Percentiles rank a stretch among this genome's conserved stretches.
Conservation (phyloP, 2,329 filamentous ascomycete species). For the Aureobasidium sp. region DNA sequence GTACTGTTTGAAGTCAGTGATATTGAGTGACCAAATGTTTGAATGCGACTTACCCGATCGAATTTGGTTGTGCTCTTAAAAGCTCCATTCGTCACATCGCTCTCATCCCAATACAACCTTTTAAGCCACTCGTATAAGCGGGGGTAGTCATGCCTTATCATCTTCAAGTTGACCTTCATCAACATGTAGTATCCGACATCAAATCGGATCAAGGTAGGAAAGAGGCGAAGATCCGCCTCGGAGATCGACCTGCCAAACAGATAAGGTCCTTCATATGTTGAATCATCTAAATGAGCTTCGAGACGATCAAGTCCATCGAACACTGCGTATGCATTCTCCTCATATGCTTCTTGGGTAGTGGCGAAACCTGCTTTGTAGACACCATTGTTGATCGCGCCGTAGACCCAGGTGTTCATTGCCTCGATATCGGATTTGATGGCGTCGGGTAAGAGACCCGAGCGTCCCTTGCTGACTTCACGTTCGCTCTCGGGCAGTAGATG, state of each 20-base stretch:
- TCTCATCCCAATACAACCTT: constrained; percentile 53
- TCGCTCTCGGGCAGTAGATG: constrained; percentile 54
- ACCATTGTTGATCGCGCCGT: constrained; percentile 65
- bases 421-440: constrained; percentile 76
- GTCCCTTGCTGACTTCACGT: constrained; percentile 57
- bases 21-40: background rate
- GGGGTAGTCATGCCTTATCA: constrained; percentile 68
- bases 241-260: constrained; percentile 81
- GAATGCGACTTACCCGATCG: constrained; percentile 42
- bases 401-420: constrained; percentile 82
- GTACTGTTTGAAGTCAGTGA: constrained; percentile 26
- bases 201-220: constrained; percentile 75
- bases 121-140: constrained; percentile 52
- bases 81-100: constrained; percentile 41
- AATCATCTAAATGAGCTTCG: constrained; percentile 71
- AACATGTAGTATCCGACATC: constrained; percentile 87
- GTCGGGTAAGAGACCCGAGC: constrained; percentile 73
- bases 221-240: constrained; percentile 82
- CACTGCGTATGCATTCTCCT: constrained; percentile 73
- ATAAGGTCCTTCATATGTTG: constrained; percentile 66
- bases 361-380: constrained; percentile 78
- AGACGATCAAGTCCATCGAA: constrained; percentile 82
- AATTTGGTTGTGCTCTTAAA: constrained; percentile 53
- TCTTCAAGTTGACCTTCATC: constrained; percentile 77
- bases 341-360: constrained; percentile 84